Evolutionary conservation across 2,329 filamentous ascomycete genomes (phyloP), one percentile per base, ranked within the genome.

Genomic region (Fonsecaea pedrosoi): DNA sequence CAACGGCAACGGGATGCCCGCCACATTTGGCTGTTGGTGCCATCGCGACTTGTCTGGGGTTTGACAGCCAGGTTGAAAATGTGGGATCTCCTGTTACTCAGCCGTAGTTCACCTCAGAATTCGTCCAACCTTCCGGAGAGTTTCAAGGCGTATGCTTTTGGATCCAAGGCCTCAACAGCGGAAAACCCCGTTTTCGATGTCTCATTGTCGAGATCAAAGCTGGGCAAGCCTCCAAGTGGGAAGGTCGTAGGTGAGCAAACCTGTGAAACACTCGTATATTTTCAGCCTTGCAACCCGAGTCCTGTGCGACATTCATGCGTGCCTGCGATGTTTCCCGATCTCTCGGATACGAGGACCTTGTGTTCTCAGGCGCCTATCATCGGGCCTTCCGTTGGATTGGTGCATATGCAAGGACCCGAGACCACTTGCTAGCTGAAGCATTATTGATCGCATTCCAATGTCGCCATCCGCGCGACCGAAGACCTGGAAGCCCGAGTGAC

Each of bases 321-420:
- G 25, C 45, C 45, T 12, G 21, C 5, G 45, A 50, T 8, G 12
- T 30, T 25, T 50, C 25, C 45, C 45, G 45, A 30, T 50, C 2
- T 9, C 21, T 30, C 18, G 45, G 45, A 50, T 50, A 50, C 12
- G 45, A 35, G 54, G 12, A 32, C 54, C 54, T 13, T 12, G 54
- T n/a, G 5, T 3, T 3, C 10, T 7, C 13, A 55, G 21, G 55
- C 1, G 21, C 35, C 59, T 21, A 54, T 62, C 59, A 54, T 37
- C 15, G 2, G 34, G 7, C 40, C 32, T 58, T 42, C n/a, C 7
- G 25, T 21, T 18, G 13, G 6, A 35, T 21, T 38, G 55, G 55
- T 34, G 35, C 35, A 3, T 32, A n/a, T 54, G 48, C 48, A 54
- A 55, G 48, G 45, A 37, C 48, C 59, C 59, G 59, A 62, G 59